Evolutionary conservation across 352 stramenopile species (phyloP), one percentile per base, ranked within the genome.

Genomic region (Aphanomyces stellatus): DNA sequence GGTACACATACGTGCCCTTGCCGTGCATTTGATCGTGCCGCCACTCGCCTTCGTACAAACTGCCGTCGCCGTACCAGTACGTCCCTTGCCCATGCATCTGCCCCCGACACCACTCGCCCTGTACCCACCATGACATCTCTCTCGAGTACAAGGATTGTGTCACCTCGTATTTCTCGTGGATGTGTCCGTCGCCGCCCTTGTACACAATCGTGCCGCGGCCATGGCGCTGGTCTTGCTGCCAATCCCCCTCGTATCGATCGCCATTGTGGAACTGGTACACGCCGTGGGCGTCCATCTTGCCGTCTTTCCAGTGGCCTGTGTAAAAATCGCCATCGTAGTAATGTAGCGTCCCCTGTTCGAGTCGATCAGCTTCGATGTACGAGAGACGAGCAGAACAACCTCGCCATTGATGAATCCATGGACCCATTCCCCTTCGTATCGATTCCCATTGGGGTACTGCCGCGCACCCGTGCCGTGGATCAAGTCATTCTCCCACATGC

Each of bases 401-500:
- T 57, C 30, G 49, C 49, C 49, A 34, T 57, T 33, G 25, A 57
- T 57, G 1, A 57, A 7, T 15, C 84, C 80, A 35, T 78, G 72
- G 30, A 77, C 63, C 71, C 85, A 92, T 1, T 87, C 72, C 0
- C 84, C 84, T n/a, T 90, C 79, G 53, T 88, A 92, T 19, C 85
- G 71, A 51, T 88, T 74, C 10, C 84, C 80, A 35, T 76, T 74
- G 7, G 77, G 74, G 61, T 88, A 88, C 33, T 77, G 73, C 11
- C 79, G 88, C 0, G 79, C 62, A 25, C 85, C 85, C 41, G 71
- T 70, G 7, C 82, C 82, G 25, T 90, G 69, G 42, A 80, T 90
- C 3, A 78, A 61, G 24, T 80, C 80, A 30, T 76, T 57, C 19
- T 57, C 25, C 49, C 49, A 57, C 49, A 57, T 57, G 49, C 49